Evolutionary conservation across 345 rosid species (phyloP).

Genomic region (Eucalyptus decipiens): DNA sequence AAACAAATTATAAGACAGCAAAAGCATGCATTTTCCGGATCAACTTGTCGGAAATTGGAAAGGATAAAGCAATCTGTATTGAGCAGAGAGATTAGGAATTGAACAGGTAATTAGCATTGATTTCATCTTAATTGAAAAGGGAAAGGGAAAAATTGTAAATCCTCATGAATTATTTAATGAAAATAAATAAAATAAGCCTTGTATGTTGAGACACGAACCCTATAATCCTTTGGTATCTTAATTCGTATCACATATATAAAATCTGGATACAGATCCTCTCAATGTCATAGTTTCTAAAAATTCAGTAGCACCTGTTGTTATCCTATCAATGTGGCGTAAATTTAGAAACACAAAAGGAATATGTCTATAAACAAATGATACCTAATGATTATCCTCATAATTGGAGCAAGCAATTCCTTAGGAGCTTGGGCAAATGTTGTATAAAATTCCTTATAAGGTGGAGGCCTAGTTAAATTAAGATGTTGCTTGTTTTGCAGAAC

Average conservation of each 20-base stretch:
- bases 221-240: neutral
- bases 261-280: neutral
- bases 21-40: neutral
- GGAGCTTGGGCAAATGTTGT: neutral
- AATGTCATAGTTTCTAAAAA: neutral
- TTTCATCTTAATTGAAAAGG: neutral
- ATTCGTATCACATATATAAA: neutral
- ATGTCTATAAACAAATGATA: neutral
- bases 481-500: rapidly evolving
- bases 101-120: neutral
- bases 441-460: neutral
- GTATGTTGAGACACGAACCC: neutral
- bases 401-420: neutral
- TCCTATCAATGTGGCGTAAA: neutral
- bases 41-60: neutral
- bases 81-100: neutral
- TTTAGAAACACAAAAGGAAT: neutral
- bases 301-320: neutral
- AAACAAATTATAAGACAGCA: neutral
- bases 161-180: neutral
- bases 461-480: neutral
- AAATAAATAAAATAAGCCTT: neutral
- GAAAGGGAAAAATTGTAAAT: neutral
- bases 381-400: neutral
- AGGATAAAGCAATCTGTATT: neutral